Percentiles rank a stretch among this genome's conserved stretches.
Evolutionary conservation across 805 yeast genomes (phyloP).

Genomic region (Kodamaea fukazawae): DNA sequence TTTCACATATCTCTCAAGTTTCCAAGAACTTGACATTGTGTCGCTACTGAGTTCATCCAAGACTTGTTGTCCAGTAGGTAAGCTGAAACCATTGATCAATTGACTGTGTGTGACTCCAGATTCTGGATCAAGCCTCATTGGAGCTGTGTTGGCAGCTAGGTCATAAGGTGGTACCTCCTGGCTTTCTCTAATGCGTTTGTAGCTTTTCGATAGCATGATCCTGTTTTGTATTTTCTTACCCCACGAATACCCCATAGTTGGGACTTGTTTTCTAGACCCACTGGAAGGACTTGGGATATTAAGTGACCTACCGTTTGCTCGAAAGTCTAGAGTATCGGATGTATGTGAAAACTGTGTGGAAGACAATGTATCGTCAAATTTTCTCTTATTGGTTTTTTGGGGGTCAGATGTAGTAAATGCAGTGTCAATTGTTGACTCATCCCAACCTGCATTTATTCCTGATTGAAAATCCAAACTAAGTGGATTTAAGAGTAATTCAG

Average conservation of each 20-base stretch:
- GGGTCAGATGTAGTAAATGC: slow-evolving; percentile 1
- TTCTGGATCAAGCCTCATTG: slow-evolving; percentile 14
- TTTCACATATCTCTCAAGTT: slow-evolving; percentile 20
- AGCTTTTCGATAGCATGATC: slow-evolving; percentile 28
- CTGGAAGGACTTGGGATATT: not conserved
- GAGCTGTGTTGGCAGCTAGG: not conserved
- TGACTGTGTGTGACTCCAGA: slow-evolving; percentile 13
- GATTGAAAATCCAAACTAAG: slow-evolving; percentile 18
- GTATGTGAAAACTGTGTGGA: no score
- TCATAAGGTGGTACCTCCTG: no score
- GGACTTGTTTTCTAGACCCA: slow-evolving; percentile 22
- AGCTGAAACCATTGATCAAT: slow-evolving; percentile 13
- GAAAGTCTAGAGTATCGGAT: no score
- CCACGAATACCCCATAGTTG: slow-evolving; percentile 37
- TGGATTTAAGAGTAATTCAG: slow-evolving; percentile 15
- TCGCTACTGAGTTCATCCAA: slow-evolving; percentile 1
- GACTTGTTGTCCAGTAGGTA: no score
- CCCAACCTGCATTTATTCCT: slow-evolving; percentile 25
- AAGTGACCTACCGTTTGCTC: no score
- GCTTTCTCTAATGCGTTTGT: no score
- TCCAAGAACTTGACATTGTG: slow-evolving; percentile 24
- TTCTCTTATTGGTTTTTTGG: slow-evolving; percentile 3
- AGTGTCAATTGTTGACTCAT: slow-evolving; percentile 7
- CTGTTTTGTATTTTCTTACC: slow-evolving; percentile 23
- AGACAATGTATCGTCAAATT: not conserved